Base-by-base conservation (phyloP, 2,329 filamentous ascomycete species). In the Lizonia empirigonia region DNA sequence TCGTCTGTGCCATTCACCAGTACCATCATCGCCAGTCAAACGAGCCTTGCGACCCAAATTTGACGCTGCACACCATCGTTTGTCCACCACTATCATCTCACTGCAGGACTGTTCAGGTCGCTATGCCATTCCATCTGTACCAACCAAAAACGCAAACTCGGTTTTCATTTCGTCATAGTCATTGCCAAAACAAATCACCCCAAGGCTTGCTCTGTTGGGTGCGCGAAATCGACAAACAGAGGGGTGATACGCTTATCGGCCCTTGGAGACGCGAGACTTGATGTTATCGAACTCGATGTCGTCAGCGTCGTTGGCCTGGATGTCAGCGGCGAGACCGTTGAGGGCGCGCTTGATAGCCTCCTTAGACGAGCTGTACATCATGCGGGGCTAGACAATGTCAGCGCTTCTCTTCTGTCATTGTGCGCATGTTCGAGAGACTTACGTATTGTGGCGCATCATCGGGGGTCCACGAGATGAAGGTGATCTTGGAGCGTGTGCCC, bases 351-450 rank as follows among this genome's bases (percentile, higher is more conserved):
- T 93, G 64, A 94, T 83, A 53, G 88, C 87, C 68, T 92, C 88
- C 81, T 93, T 94, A 76, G 90, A 94, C 44, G 90, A 89, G 67
- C 89, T 88, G 82, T 93, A 94, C 76, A 91, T 83, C 90, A 94
- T 94, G 82, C 91, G 91, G 77, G 87, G 82, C 89, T 91, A 63
- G 50, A 7, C 18, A 1, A n/a, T 3, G 44, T 68, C 34, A 68
- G 61, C n/a, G n/a, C n/a, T n/a, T n/a, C n/a, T n/a, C n/a, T n/a
- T n/a, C n/a, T n/a, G n/a, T n/a, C n/a, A n/a, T n/a, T n/a, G n/a
- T n/a, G n/a, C n/a, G n/a, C n/a, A n/a, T n/a, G n/a, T n/a, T n/a
- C n/a, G n/a, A n/a, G 12, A 15, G 12, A 78, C 84, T 75, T 73
- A 91, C 89, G 81, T 87, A 87, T 76, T 91, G 82, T 62, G 82